Conservation (phyloP, 495 filamentous ascomycete genomes). For the Talaromyces adpressus region DNA sequence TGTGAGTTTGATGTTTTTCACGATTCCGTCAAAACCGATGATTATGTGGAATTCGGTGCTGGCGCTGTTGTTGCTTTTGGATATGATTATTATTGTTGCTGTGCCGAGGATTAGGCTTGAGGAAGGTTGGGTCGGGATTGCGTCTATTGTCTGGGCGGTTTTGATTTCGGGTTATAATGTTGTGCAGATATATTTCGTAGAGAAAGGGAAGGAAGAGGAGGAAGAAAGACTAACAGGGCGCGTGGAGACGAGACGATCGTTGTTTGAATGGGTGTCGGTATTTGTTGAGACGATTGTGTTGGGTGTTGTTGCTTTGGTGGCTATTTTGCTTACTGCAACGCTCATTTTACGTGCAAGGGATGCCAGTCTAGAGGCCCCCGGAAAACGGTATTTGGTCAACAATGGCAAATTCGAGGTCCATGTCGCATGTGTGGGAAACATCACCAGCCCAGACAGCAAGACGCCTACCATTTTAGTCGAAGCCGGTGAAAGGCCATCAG, state of each 20-base stretch:
- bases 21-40: constrained; percentile 69
- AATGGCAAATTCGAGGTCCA: constrained; percentile 78
- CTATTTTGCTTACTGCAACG: constrained; percentile 68
- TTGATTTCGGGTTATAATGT: constrained; percentile 58
- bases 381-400: constrained; percentile 71
- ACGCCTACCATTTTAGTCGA: constrained; percentile 71
- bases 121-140: constrained; percentile 87
- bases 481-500: constrained; percentile 70
- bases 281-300: constrained; percentile 65
- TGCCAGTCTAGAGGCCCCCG: constrained; percentile 59
- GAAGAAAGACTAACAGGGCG: constrained; percentile 89
- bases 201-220: constrained; percentile 86
- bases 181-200: constrained; percentile 61
- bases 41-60: constrained; percentile 61
- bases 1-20: constrained; percentile 78
- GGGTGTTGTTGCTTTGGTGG: constrained; percentile 54
- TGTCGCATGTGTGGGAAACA: constrained; percentile 71
- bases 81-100: constrained; percentile 70
- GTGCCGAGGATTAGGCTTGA: constrained; percentile 67
- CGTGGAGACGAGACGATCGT: constrained; percentile 73
- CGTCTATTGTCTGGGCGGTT: constrained; percentile 70
- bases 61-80: constrained; percentile 64
- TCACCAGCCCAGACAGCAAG: constrained; percentile 35
- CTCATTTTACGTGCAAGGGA: constrained; percentile 73
- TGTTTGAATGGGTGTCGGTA: constrained; percentile 81